Evolutionary conservation across 2,329 filamentous ascomycete species (phyloP), one percentile per base, ranked within the genome.

Genomic region (Aspergillus tubingensis): DNA sequence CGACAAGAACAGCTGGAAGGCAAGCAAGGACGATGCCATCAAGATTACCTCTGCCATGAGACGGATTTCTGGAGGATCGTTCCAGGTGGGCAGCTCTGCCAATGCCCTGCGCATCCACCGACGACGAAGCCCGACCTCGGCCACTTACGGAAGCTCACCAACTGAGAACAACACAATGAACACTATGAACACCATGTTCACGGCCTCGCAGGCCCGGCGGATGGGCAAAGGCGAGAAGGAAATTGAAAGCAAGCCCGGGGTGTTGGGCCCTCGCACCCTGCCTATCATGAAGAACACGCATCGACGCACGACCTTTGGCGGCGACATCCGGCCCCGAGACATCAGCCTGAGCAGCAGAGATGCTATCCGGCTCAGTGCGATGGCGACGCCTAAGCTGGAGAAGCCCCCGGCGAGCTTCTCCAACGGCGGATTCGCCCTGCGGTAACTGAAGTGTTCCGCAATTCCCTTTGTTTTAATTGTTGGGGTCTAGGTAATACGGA

Each of bases 211-310:
- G 63, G 87, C 88, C 25, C 81, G 88, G 47, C 81, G 88, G 13
- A 89, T 90, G 85, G 84, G 87, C 41, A 86, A 84, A 70, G 83
- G 80, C 51, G 83, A 87, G 32, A 85, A 85, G 65, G 84, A 85
- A 44, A 79, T 80, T 52, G 82, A 84, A 17, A 80, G 78, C 68
- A 83, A 83, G 61, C 76, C 77, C 41, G 85, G 81, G 59, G 86
- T 90, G 13, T 76, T 90, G 53, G 87, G 85, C 65, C 88, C 88
- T 27, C 80, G 86, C 36, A 82, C 81, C 27, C 79, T 85, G 17
- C 83, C 86, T 1, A 81, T 89, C 27, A 80, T 83, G 67, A 89
- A 89, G 71, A 74, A 75, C 41, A 80, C 76, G 5, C 72, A 73
- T 43, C 70, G 79, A 41, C 74, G 79, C 38, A 77, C 76, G 5